Conservation (phyloP, 768 basidiomycete genomes). For the Lentinus brumalis region DNA sequence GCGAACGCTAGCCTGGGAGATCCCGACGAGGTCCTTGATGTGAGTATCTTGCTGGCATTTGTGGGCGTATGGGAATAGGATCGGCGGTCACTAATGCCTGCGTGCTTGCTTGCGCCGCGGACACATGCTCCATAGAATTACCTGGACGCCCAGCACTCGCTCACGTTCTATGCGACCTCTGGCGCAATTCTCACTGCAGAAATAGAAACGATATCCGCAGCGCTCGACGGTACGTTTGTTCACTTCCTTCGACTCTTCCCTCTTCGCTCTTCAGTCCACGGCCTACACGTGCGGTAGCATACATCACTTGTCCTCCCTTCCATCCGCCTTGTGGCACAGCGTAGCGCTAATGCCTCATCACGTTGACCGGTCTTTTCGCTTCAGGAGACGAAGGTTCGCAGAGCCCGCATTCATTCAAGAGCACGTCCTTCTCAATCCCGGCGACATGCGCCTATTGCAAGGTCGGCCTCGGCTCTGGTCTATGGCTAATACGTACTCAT, state of each 20-base stretch:
- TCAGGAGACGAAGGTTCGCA: slow-evolving; percentile 77
- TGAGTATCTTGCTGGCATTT: slow-evolving; percentile 11
- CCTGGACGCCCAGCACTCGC: slow-evolving; percentile 64
- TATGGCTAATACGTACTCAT: not conserved
- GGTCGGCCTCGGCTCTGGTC: slow-evolving; percentile 39
- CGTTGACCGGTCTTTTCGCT: slow-evolving; percentile 3
- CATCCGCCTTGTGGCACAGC: not conserved
- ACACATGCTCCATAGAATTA: slow-evolving; percentile 48
- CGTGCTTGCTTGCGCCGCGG: not conserved
- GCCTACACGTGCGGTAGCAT: not conserved
- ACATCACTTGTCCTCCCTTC: not conserved
- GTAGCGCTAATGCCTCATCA: not conserved
- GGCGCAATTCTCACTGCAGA: slow-evolving; percentile 64
- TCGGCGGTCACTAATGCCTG: not conserved
- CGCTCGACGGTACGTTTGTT: slow-evolving; percentile 56
- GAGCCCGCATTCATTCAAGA: slow-evolving; percentile 79
- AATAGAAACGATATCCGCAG: slow-evolving; percentile 56
- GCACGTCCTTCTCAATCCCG: slow-evolving; percentile 84
- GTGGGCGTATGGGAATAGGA: slow-evolving; percentile 26
- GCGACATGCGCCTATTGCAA: slow-evolving; percentile 83
- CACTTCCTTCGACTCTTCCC: not conserved
- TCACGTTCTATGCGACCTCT: slow-evolving; percentile 54
- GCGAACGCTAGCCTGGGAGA: slow-evolving; percentile 53
- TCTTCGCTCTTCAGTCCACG: not conserved
- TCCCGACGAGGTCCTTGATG: slow-evolving; percentile 42